Evolutionary conservation across 2,329 filamentous ascomycete species (phyloP), one percentile per base, ranked within the genome.

Genomic region (Colletotrichum camelliae): DNA sequence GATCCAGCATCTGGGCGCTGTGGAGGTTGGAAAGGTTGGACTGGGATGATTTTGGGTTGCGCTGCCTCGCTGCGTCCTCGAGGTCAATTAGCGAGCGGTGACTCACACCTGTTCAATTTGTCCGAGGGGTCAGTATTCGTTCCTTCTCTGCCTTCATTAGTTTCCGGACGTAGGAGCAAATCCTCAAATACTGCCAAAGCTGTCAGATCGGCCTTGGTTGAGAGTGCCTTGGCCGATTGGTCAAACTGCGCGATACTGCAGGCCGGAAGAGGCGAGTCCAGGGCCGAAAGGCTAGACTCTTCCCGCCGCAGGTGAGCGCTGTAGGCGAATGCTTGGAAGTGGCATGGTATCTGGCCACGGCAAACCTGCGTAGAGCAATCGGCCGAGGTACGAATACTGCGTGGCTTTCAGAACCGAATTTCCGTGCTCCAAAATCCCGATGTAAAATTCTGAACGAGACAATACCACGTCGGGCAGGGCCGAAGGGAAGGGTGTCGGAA

Each of bases 1-100:
- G 70, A 75, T 75, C 74, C 74, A 75, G 70, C 57, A 75, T 75
- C 64, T 73, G 70, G 65, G 70, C 74, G 60, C 29, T 72, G 69
- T 60, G 58, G 62, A 75, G 67, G 35, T 66, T 37, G 67, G 68
- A 66, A 60, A 61, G 29, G 67, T 55, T 75, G 55, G 39, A 64
- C n/a, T 72, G 61, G 37, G 29, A 21, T 61, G 37, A 37, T 35
- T 43, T 69, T 43, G 67, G 61, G 61, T 72, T 55, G 61, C 37
- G 52, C 43, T 61, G 52, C 52, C 37, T 67, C 55, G 31, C 37
- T 21, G 39, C 55, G 67, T 43, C n/a, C 48, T 24, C 37, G 24
- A 62, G 67, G 67, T 39, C 31, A 72, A 43, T 61, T 18, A 62
- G 21, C 29, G 31, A 64, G n/a, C 62, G n/a, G 70, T 75, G 69